These are phyloP conservation scores for Rosa multiflora DNA, from an alignment of 306 rosid species.

Conservation along the genomic window DNA sequence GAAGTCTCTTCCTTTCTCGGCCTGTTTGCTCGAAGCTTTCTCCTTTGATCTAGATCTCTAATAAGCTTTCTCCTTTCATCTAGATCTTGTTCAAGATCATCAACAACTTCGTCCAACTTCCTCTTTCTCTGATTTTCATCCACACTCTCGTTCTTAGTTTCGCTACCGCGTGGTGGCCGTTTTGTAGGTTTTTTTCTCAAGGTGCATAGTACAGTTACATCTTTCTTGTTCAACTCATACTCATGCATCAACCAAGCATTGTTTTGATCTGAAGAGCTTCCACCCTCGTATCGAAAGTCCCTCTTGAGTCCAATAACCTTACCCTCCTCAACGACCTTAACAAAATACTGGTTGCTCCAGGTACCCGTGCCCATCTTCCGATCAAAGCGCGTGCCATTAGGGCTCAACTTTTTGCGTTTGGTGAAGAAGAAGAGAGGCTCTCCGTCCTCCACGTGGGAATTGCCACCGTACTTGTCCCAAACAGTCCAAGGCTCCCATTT, in stretches of 20 bases:
- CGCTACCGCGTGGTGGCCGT: background rate
- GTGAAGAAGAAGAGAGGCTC: background rate
- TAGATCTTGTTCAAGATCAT: background rate
- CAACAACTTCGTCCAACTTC: background rate
- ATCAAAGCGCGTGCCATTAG: background rate
- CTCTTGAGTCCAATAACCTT: background rate
- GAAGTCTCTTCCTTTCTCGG: background rate
- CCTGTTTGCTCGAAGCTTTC: background rate
- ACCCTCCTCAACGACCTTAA: background rate
- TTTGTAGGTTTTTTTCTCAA: background rate
- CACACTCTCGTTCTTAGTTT: background rate
- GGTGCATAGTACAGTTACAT: background rate
- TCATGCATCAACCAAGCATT: background rate
- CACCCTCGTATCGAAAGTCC: slow-evolving; percentile 1
- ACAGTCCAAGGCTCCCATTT: background rate
- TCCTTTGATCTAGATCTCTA: background rate
- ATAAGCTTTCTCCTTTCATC: background rate
- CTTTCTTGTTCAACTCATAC: background rate
- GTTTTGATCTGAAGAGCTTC: background rate
- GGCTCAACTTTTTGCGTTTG: background rate
- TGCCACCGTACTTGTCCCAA: background rate
- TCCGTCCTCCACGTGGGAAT: background rate
- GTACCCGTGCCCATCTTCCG: background rate
- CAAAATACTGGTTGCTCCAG: background rate
- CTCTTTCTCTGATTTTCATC: background rate